These are phyloP conservation scores for Sphaerulina vaccinii DNA, from an alignment of 2,329 filamentous ascomycete genomes.

Conservation along the genomic window DNA sequence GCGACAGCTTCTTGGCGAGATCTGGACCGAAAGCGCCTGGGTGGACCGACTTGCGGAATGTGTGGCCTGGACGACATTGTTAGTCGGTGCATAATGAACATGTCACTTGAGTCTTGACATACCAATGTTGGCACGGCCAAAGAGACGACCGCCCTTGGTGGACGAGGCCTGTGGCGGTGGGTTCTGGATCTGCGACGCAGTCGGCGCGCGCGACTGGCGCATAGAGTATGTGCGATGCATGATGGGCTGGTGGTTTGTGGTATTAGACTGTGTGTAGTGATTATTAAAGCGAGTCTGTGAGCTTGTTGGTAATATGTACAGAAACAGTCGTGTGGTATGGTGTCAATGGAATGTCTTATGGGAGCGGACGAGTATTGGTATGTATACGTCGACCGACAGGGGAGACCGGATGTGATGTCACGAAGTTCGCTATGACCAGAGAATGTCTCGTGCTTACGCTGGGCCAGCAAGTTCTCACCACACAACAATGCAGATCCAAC, in stretches of 20 bases:
- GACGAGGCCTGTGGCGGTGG: constrained; percentile 87
- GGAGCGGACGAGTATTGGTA: constrained; percentile 1
- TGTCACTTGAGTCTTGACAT: constrained; percentile 41
- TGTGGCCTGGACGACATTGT: constrained; percentile 55
- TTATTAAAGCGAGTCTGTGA: background rate
- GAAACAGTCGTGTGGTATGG: background rate
- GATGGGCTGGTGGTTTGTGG: constrained; percentile 25
- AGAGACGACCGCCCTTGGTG: constrained; percentile 87
- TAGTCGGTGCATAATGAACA: background rate
- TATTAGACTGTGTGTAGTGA: background rate
- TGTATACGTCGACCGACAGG: constrained; percentile 1
- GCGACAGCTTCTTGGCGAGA: constrained; percentile 93
- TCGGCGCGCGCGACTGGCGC: constrained; percentile 95
- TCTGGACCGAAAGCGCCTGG: constrained; percentile 80
- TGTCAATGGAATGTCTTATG: background rate
- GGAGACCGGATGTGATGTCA: background rate
- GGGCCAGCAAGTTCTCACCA: background rate
- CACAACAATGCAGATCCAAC: constrained; percentile 1
- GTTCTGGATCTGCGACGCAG: constrained; percentile 86
- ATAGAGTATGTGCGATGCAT: constrained; percentile 99
- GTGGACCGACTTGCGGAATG: constrained; percentile 65
- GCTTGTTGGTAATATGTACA: background rate
- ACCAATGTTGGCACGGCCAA: constrained; percentile 84
- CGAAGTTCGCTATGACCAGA: background rate
- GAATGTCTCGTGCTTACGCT: constrained; percentile 1